phyloP scores from a whole-genome alignment of 768 basidiomycete genomes.

The Lactarius pseudohatsudake region DNA sequence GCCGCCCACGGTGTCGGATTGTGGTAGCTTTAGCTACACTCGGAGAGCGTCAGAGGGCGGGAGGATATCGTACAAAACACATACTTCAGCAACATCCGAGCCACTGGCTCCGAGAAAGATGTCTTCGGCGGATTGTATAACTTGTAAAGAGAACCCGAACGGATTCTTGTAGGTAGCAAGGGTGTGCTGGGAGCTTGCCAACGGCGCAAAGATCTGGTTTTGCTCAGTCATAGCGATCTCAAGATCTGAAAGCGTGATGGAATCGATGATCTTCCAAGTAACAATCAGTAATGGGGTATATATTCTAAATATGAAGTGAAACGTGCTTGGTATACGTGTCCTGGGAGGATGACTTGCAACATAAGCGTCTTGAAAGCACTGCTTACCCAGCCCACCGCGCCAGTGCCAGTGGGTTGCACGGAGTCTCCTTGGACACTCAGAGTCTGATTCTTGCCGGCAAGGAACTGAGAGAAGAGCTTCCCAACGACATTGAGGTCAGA shows the following conservation, averaged over 20 bases:
- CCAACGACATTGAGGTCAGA: conserved; percentile 53
- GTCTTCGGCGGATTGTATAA: conserved; percentile 53
- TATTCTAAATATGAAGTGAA: background rate
- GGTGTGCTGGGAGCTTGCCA: conserved; percentile 55
- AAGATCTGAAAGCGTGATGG: conserved; percentile 59
- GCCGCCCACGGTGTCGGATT: conserved; percentile 50
- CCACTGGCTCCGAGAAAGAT: conserved; percentile 52
- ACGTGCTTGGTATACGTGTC: conserved; percentile 51
- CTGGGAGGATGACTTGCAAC: conserved; percentile 60
- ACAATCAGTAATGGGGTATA: background rate
- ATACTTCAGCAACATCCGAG: conserved; percentile 53
- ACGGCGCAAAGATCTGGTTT: conserved; percentile 57
- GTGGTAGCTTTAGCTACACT: conserved; percentile 52
- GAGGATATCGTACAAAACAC: conserved; percentile 23
- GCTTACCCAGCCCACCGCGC: conserved; percentile 60
- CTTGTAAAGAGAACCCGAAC: conserved; percentile 73
- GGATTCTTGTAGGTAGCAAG: conserved; percentile 67
- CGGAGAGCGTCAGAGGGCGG: background rate
- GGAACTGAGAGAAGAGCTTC: conserved; percentile 62
- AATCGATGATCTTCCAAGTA: conserved; percentile 53
- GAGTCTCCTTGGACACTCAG: conserved; percentile 57
- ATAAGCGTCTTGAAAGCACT: conserved; percentile 68
- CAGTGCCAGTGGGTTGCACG: conserved; percentile 55
- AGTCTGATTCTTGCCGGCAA: conserved; percentile 62
- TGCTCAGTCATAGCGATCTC: conserved; percentile 50